Percentiles rank a stretch among this genome's conserved stretches.
phyloP scores from a whole-genome alignment of 495 filamentous ascomycete genomes.

The Corynascus novoguineensis region DNA sequence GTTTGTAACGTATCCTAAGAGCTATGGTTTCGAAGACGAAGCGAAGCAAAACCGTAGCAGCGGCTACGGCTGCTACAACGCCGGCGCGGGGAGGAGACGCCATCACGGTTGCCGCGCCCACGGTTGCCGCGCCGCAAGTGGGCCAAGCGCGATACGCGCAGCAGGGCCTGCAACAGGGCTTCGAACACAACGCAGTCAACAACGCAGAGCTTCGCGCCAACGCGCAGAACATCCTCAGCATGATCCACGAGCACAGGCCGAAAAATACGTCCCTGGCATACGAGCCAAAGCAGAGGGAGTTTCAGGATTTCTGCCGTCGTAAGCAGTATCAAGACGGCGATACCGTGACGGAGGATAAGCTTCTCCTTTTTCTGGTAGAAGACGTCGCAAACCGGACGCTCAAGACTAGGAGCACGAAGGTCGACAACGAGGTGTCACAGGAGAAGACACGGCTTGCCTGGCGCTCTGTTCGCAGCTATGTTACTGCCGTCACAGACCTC shows the following conservation, averaged over 20 bases:
- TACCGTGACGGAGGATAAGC: background rate
- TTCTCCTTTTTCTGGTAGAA: background rate
- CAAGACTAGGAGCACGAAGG: background rate
- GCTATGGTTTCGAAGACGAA: too few species aligned
- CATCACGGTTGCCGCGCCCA: too few species aligned
- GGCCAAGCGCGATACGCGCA: too few species aligned
- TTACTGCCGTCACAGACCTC: background rate
- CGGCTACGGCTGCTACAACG: too few species aligned
- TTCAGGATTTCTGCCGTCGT: background rate
- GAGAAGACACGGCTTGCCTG: background rate
- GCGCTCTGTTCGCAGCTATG: background rate
- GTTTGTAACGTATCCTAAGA: too few species aligned
- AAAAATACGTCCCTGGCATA: background rate
- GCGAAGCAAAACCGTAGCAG: too few species aligned
- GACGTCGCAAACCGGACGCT: background rate
- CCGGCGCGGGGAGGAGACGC: too few species aligned
- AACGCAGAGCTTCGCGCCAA: background rate
- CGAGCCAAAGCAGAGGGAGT: background rate
- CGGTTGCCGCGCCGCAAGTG: too few species aligned
- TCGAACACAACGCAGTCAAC: background rate
- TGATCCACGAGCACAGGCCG: background rate
- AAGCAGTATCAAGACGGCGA: background rate
- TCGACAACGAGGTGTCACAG: background rate
- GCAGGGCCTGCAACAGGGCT: background rate
- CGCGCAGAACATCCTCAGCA: background rate